Base-by-base conservation (phyloP, 306 rosid species). In the Vachellia pachyceras region DNA sequence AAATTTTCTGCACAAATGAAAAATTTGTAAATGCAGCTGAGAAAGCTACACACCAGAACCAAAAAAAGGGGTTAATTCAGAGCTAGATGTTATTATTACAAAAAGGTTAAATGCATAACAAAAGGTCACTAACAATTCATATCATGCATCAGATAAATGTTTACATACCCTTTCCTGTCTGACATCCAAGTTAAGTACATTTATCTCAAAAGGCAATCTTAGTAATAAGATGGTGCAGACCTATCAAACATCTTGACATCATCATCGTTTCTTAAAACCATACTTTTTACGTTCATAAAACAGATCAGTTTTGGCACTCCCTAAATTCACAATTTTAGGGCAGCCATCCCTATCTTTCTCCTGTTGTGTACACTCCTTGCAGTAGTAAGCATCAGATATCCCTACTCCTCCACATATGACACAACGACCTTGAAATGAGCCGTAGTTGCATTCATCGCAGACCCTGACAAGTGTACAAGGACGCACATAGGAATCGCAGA, bases 351-450 rank as follows among this genome's bases (percentile, higher is more conserved):
- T 89, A 20, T 95, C 97, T 88, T 91, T 95, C 90, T 91, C 97
- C 84, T 91, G 97, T 83, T 95, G 99, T 3, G 97, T 95, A 79
- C 99, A 95, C 92, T 95, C 99, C 85, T 93, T 91, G 88, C 99
- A 91, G 80, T 91, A 95, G 89, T 91, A 95, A 41, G 97, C 95
- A 85, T 95, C 95, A 7, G 97, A 95, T 25, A 95, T 95, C 68
- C 98, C 97, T 17, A 91, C 93, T 58, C 97, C 97, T 85, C 97
- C 97, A 63, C 97, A 95, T 75, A 95, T 88, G 58, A 95, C 98
- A 58, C 98, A 93, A 25, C 97, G 88, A 61, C 95, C 96, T 76
- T 87, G 95, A 58, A 92, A 92, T 10, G 97, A 92, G 29, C 92
- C 90, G 5, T 87, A 91, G 92, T 93, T 93, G 94, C 97, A 93